phyloP scores from a whole-genome alignment of 352 stramenopile genomes.

The Phytopythium oedochilum region DNA sequence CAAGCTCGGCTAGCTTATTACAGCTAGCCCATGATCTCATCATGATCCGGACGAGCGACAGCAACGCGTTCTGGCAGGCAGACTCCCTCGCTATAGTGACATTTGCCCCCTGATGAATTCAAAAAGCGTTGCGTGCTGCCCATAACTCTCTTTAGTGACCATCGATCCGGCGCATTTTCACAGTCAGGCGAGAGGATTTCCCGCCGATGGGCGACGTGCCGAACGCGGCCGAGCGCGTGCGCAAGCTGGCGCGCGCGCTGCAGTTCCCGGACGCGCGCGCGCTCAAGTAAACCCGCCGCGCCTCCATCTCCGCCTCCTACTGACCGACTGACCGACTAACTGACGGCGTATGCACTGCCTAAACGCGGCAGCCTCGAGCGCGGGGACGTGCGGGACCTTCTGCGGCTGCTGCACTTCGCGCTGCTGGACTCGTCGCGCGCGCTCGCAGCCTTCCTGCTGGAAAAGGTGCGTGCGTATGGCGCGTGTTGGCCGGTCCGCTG shows the following conservation, averaged over 20 bases:
- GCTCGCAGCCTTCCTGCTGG: constrained; percentile 48
- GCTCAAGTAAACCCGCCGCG: constrained; percentile 13
- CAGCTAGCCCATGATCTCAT: no score
- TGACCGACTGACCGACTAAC: background rate
- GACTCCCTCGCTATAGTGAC: background rate
- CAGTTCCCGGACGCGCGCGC: constrained; percentile 43
- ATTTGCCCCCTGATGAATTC: no score
- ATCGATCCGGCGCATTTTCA: background rate
- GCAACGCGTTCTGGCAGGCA: no score
- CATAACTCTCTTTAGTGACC: background rate
- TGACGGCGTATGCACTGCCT: no score
- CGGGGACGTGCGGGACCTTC: constrained; percentile 39
- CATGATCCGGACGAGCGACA: no score
- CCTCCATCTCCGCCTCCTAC: background rate
- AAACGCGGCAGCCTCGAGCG: constrained; percentile 21
- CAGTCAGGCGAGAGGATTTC: background rate
- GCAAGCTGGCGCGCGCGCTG: constrained; percentile 43
- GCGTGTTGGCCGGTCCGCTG: no score
- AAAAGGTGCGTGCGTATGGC: constrained; percentile 28
- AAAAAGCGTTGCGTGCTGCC: no score
- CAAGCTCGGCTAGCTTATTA: constrained; percentile 37
- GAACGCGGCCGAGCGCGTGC: constrained; percentile 54
- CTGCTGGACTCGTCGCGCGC: constrained; percentile 73
- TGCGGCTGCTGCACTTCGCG: constrained; percentile 63
- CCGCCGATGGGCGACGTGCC: constrained; percentile 31